Percentiles rank a stretch among this genome's conserved stretches.
phyloP scores from a whole-genome alignment of 805 yeast species.

The Jamesozyma spencerorum region DNA sequence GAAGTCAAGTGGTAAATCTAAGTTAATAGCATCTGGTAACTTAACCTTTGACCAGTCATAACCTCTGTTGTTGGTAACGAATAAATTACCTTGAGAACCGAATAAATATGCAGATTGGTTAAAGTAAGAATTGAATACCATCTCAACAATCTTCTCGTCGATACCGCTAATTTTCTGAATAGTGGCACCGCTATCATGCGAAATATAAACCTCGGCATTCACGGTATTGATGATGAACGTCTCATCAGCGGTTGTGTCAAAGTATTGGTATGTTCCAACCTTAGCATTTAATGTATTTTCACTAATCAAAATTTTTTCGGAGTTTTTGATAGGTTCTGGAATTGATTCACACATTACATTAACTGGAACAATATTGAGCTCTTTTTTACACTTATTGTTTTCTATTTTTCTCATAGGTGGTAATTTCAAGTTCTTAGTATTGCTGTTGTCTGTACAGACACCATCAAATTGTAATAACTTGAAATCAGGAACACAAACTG shows the following conservation, averaged over 20 bases:
- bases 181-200: slow-evolving; percentile 58
- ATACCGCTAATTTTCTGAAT: slow-evolving; percentile 35
- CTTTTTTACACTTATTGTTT: slow-evolving; percentile 18
- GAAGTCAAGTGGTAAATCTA: slow-evolving; percentile 45
- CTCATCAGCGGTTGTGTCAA: slow-evolving; percentile 43
- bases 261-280: slow-evolving; percentile 44
- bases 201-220: slow-evolving; percentile 45
- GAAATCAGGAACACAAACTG: slow-evolving; percentile 40
- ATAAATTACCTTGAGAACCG: slow-evolving; percentile 42
- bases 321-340: slow-evolving; percentile 10
- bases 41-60: slow-evolving; percentile 37
- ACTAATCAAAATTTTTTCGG: slow-evolving; percentile 31
- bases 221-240: slow-evolving; percentile 54
- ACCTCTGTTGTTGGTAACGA: slow-evolving; percentile 62
- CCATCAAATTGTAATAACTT: slow-evolving; percentile 14
- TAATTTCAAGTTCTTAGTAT: slow-evolving; percentile 9
- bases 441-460: slow-evolving; percentile 10
- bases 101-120: slow-evolving; percentile 30
- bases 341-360: slow-evolving; percentile 21
- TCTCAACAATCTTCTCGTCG: slow-evolving; percentile 39
- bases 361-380: slow-evolving; percentile 21
- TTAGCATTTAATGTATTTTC: slow-evolving; percentile 42
- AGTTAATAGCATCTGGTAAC: slow-evolving; percentile 43
- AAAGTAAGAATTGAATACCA: slow-evolving; percentile 48
- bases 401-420: slow-evolving; percentile 13